Evolutionary conservation across 1,139 yeast genomes (phyloP), one percentile per base, ranked within the genome.

Genomic region (Saccharomyces uvarum): DNA sequence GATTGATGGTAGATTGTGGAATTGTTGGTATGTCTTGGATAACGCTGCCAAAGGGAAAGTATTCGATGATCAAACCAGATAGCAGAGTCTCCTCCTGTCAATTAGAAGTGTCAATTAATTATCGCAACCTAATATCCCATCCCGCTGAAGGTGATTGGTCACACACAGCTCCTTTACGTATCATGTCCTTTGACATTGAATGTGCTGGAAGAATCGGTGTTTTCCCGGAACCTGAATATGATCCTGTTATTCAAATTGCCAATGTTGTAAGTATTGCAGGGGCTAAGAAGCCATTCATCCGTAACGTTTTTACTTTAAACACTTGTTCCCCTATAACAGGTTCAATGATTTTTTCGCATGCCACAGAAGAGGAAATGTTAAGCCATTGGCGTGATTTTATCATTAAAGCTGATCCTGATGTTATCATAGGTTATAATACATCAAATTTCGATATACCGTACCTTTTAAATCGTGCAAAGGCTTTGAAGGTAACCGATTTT

Each of bases 21-120:
- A 85, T 88, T 57, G 87, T 93, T 0, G 99, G 99, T 50, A 93
- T 95, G 99, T 87, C 96, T 27, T 95, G 99, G 99, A 77, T 95
- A 48, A 88, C 97, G 0, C 76, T 93, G 26, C 98, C 98, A 0
- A 81, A 78, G 54, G 83, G 83, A 0, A 86, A 81, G 62, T 95
- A 90, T 68, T 63, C 66, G 1, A 56, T 84, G 56, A 76, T 82
- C 5, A 66, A 73, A 0, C 59, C 65, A 0, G 55, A 67, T 8
- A 59, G 68, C 16, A 75, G 73, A 58, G 77, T 83, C 3, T 88
- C 97, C 0, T 80, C 86, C 0, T 88, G 97, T 70, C 99, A 95
- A 69, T 71, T 90, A 44, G 99, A 93, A 72, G 83, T 93, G 50
- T 70, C 76, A 2, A 80, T 93, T 14, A 77, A 85, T 64, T 90